phyloP scores from a whole-genome alignment of 305 asterid species.

The Coffea humblotiana region DNA sequence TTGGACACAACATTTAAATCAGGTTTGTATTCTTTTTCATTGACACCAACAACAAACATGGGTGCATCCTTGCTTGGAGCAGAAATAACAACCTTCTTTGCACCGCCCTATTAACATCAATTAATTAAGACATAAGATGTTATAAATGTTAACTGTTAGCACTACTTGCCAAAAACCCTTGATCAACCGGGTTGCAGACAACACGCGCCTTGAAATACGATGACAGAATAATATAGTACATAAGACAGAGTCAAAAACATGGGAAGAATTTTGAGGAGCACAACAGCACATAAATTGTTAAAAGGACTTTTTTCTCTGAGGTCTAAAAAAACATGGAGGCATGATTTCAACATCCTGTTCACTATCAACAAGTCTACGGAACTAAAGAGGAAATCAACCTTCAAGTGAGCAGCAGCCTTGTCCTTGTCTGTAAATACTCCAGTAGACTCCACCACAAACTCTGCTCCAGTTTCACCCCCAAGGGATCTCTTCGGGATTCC shows the following conservation, averaged over 20 bases:
- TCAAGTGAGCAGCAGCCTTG: constrained; percentile 88
- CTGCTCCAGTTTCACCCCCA: constrained; percentile 84
- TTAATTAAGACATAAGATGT: not conserved
- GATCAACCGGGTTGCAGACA: too few relatives aligned
- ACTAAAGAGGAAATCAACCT: constrained; percentile 35
- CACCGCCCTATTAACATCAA: constrained; percentile 58
- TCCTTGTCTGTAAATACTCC: constrained; percentile 95
- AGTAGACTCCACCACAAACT: constrained; percentile 81
- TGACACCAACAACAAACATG: constrained; percentile 76
- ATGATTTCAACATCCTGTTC: too few relatives aligned
- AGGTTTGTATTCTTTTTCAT: constrained; percentile 70
- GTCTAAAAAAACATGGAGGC: not conserved
- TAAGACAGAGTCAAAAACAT: too few relatives aligned
- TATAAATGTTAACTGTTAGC: not conserved
- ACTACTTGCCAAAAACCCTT: not conserved
- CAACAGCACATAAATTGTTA: too few relatives aligned
- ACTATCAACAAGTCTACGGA: not conserved
- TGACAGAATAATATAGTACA: too few relatives aligned
- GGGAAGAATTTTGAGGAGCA: too few relatives aligned
- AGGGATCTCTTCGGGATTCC: constrained; percentile 91
- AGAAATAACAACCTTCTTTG: constrained; percentile 79
- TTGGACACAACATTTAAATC: constrained; percentile 58
- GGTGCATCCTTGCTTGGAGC: constrained; percentile 84
- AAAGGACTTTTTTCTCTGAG: too few relatives aligned
- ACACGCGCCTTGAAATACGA: too few relatives aligned